phyloP scores from a whole-genome alignment of 2,329 filamentous ascomycete species.

The Claviceps digitariae region DNA sequence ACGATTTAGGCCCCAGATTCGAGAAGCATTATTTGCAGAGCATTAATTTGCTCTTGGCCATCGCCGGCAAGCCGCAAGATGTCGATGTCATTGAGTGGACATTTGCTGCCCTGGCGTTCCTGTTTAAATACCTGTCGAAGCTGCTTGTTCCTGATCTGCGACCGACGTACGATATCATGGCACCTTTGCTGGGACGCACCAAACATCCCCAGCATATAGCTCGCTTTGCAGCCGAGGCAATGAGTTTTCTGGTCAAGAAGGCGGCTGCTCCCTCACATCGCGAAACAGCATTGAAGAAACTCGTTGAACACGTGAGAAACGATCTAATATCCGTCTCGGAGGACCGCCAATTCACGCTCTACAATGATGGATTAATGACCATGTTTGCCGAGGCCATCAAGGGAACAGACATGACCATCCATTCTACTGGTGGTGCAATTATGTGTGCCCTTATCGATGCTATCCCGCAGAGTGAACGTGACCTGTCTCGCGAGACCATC shows the following conservation, averaged over 20 bases:
- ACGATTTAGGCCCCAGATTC: constrained; percentile 76
- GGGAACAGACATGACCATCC: constrained; percentile 43
- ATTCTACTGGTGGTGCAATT: constrained; percentile 44
- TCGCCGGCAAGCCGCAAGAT: constrained; percentile 65
- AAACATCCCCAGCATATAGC: constrained; percentile 77
- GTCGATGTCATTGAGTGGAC: constrained; percentile 95
- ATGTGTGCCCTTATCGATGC: constrained; percentile 37
- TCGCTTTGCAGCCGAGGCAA: constrained; percentile 83
- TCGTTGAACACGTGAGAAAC: constrained; percentile 58
- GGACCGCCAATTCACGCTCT: constrained; percentile 50
- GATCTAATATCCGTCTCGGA: constrained; percentile 46
- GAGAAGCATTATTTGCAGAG: constrained; percentile 74
- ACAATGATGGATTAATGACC: constrained; percentile 80
- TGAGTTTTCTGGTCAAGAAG: constrained; percentile 89
- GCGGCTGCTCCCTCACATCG: constrained; percentile 66
- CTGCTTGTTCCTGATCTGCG: constrained; percentile 74
- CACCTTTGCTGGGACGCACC: constrained; percentile 69
- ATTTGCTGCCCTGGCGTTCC: constrained; percentile 83
- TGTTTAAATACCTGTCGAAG: constrained; percentile 93
- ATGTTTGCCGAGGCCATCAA: constrained; percentile 77
- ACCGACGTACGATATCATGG: constrained; percentile 72
- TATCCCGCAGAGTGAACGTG: constrained; percentile 36
- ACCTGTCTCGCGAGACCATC: constrained; percentile 29
- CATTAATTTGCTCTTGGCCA: constrained; percentile 59
- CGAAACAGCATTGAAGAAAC: constrained; percentile 54